These are phyloP conservation scores for Fraxinus americana DNA, from an alignment of 257 asterid species.

Conservation along the genomic window DNA sequence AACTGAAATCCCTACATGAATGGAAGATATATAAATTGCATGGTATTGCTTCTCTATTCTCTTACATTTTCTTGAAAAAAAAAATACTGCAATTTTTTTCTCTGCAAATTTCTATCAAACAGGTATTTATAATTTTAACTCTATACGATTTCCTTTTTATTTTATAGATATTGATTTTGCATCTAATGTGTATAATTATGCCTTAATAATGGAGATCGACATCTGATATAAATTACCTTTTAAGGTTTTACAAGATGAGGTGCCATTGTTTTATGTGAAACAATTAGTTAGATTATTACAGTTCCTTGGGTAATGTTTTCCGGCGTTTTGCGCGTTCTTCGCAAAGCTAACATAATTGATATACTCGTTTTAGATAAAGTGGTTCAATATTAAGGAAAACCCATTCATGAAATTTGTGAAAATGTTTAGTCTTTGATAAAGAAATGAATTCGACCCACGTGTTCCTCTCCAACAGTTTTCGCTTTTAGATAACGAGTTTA, in stretches of 20 bases:
- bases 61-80: conserved; percentile 4
- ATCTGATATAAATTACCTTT: not conserved
- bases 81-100: not conserved
- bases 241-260: not conserved
- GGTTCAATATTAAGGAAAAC: no score
- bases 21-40: not conserved
- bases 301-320: no score
- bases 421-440: no score
- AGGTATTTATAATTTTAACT: conserved; percentile 21
- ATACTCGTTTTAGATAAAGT: no score
- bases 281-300: no score
- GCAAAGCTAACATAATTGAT: no score
- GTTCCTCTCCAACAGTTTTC: no score
- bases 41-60: conserved; percentile 2
- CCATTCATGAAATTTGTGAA: no score
- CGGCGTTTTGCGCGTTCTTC: no score
- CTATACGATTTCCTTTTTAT: not conserved
- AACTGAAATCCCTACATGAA: conserved; percentile 16
- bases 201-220: not conserved
- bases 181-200: conserved; percentile 1
- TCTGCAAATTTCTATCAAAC: conserved; percentile 26
- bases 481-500: no score
- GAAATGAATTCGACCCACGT: no score
- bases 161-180: conserved; percentile 1
- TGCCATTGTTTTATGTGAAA: no score